A percentile compares a stretch with the other conserved stretches of the same genome.
phyloP scores from a whole-genome alignment of 2,329 filamentous ascomycete genomes.

The Trichoderma cornu-damae region DNA sequence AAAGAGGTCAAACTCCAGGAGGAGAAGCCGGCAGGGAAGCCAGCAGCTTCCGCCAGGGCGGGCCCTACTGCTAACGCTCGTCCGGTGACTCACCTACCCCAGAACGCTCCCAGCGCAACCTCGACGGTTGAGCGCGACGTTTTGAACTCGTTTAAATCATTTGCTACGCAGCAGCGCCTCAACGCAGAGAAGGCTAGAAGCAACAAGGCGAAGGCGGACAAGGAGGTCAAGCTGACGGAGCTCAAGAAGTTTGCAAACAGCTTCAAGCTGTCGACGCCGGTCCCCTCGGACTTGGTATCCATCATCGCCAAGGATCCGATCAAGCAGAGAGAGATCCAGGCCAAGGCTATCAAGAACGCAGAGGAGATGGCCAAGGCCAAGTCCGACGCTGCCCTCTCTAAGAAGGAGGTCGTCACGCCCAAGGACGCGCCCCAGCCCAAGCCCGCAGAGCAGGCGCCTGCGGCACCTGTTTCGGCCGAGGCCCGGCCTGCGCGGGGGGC shows the following conservation, averaged over 20 bases:
- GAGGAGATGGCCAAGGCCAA: constrained; percentile 58
- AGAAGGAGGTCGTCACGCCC: constrained; percentile 39
- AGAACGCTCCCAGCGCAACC: constrained; percentile 46
- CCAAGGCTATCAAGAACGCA: constrained; percentile 74
- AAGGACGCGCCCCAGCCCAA: constrained; percentile 43
- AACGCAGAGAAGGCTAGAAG: constrained; percentile 52
- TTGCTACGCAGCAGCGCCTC: constrained; percentile 53
- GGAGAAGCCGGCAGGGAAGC: constrained; percentile 28
- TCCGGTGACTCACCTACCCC: background rate
- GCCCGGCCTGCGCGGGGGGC: constrained; percentile 32
- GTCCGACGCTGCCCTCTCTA: constrained; percentile 36
- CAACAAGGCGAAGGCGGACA: constrained; percentile 64
- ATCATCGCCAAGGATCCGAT: constrained; percentile 95
- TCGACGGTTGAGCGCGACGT: constrained; percentile 59
- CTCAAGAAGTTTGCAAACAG: constrained; percentile 89
- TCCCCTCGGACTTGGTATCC: constrained; percentile 83
- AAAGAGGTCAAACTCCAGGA: constrained; percentile 32
- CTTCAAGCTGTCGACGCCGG: constrained; percentile 91
- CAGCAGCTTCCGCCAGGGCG: constrained; percentile 23
- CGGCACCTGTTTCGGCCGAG: constrained; percentile 23
- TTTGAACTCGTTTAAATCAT: constrained; percentile 58
- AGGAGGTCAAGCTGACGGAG: constrained; percentile 88
- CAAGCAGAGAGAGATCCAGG: constrained; percentile 90
- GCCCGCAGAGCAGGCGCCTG: constrained; percentile 24
- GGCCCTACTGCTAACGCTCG: constrained; percentile 6